Conservation (phyloP, 2,329 filamentous ascomycete species). For the Trichoderma citrinoviride region DNA sequence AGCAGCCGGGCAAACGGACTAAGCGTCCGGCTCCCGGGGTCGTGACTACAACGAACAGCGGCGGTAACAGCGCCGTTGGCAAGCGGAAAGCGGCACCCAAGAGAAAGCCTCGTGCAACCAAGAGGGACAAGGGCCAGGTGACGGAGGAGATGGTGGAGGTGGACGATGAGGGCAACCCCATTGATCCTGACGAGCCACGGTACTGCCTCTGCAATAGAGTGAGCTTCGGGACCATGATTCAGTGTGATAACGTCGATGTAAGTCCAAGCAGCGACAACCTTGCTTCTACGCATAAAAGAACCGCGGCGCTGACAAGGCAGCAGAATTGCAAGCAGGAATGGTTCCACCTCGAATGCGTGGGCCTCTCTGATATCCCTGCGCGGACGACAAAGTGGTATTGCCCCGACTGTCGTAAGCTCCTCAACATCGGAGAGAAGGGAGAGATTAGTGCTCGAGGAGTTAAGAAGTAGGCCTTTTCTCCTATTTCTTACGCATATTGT, state of each 20-base stretch:
- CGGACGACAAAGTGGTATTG: conserved; percentile 83
- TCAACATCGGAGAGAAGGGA: conserved; percentile 62
- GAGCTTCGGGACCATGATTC: conserved; percentile 80
- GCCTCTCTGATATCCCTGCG: conserved; percentile 63
- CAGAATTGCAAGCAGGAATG: conserved; percentile 75
- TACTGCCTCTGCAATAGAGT: conserved; percentile 80
- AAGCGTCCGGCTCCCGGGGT: conserved; percentile 72
- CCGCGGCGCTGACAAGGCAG: conserved; percentile 23
- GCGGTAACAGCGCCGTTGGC: conserved; percentile 65
- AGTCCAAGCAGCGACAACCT: conserved; percentile 36
- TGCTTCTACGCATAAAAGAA: background rate
- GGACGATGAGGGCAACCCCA: conserved; percentile 65
- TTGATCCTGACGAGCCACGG: conserved; percentile 71
- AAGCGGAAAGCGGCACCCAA: conserved; percentile 67
- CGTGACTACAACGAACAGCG: conserved; percentile 61
- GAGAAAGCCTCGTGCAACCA: conserved; percentile 57
- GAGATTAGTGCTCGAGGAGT: conserved; percentile 60
- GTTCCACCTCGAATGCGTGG: conserved; percentile 81
- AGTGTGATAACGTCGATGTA: conserved; percentile 75
- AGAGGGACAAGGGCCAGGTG: conserved; percentile 46
- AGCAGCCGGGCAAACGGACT: conserved; percentile 53
- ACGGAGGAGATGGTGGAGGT: conserved; percentile 55
- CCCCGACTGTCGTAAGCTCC: conserved; percentile 65
- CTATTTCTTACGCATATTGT: background rate
- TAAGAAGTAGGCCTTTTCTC: conserved; percentile 37